These are phyloP conservation scores for Pythium aristosporum DNA, from an alignment of 352 stramenopile species.

Conservation along the genomic window DNA sequence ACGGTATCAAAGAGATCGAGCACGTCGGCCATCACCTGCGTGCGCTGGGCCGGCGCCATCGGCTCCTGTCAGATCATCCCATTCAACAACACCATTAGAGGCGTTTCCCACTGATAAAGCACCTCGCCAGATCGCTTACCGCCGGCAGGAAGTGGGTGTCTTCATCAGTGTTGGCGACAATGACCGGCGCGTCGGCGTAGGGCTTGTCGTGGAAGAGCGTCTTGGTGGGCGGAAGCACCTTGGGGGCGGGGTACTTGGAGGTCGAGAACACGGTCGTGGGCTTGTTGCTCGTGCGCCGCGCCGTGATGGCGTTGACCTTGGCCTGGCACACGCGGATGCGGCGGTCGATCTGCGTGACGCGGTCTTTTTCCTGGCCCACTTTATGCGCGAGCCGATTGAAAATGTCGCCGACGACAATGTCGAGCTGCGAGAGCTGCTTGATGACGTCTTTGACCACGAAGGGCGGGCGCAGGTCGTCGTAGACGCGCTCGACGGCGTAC, in stretches of 20 bases:
- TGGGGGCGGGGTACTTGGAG: conserved; percentile 82
- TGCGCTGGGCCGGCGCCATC: conserved; percentile 64
- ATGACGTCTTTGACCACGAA: conserved; percentile 87
- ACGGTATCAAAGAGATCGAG: conserved; percentile 84
- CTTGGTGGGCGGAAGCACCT: conserved; percentile 62
- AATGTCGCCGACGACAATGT: conserved; percentile 81
- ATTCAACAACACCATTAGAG: not conserved
- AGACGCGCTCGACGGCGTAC: conserved; percentile 85
- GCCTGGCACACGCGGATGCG: conserved; percentile 79
- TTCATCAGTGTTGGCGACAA: conserved; percentile 68
- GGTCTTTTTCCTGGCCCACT: conserved; percentile 77
- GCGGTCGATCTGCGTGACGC: conserved; percentile 68
- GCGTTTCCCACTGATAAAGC: not conserved
- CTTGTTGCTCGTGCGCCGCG: conserved; percentile 79
- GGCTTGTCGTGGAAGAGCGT: conserved; percentile 85
- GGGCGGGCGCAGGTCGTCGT: conserved; percentile 79
- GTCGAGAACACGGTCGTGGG: conserved; percentile 89
- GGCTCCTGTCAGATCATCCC: conserved; percentile 38
- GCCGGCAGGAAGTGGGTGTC: conserved; percentile 83
- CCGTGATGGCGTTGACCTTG: conserved; percentile 83
- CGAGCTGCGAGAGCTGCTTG: conserved; percentile 81
- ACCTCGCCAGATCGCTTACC: conserved; percentile 15
- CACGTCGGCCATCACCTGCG: conserved; percentile 78
- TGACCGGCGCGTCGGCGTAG: conserved; percentile 70
- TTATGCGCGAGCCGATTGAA: conserved; percentile 81